Conservation (phyloP, 2,329 filamentous ascomycete species). For the Lachnellula suecica region DNA sequence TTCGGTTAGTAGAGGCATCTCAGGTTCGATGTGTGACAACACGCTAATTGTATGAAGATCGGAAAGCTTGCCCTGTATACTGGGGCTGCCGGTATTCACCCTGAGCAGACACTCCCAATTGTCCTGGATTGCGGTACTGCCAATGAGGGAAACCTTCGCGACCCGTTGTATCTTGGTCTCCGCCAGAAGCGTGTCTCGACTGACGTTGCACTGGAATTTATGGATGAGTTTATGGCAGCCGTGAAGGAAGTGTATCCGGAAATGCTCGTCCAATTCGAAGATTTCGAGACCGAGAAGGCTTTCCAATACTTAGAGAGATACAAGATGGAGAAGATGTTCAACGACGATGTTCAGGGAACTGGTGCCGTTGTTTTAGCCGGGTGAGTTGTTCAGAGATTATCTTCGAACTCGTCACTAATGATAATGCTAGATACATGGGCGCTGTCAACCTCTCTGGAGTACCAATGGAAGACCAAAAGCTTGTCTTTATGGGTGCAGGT, state of each 20-base stretch:
- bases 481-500: constrained; percentile 94
- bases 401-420: constrained; percentile 9
- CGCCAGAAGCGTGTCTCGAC: constrained; percentile 77
- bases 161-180: constrained; percentile 85
- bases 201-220: constrained; percentile 82
- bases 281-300: constrained; percentile 90
- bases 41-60: constrained; percentile 49
- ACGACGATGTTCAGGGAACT: constrained; percentile 97
- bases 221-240: constrained; percentile 97
- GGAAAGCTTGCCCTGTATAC: constrained; percentile 96
- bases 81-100: constrained; percentile 90
- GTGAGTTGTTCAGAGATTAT: constrained; percentile 38
- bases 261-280: constrained; percentile 87
- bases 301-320: constrained; percentile 93
- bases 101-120: constrained; percentile 75
- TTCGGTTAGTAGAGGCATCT: constrained; percentile 59
- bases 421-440: constrained; percentile 54
- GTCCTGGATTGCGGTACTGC: constrained; percentile 66
- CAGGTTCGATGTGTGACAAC: not conserved
- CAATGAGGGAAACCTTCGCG: constrained; percentile 65
- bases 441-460: constrained; percentile 83
- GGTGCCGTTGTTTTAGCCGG: constrained; percentile 92
- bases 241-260: constrained; percentile 69
- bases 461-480: constrained; percentile 83
- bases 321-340: constrained; percentile 93